phyloP scores from a whole-genome alignment of 352 stramenopile genomes.

The Phytophthora fragariae region DNA sequence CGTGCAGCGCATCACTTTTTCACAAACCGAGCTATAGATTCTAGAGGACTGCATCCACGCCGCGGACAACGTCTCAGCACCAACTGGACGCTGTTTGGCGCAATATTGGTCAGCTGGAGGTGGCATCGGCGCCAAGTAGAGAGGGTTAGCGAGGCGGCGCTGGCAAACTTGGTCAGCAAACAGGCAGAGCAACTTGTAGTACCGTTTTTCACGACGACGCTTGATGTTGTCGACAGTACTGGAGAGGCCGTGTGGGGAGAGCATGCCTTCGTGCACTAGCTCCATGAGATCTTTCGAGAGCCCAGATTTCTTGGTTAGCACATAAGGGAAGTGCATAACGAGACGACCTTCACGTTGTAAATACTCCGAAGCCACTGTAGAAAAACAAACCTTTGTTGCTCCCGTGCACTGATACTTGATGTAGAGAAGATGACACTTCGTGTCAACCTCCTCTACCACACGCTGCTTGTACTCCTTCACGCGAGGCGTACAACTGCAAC shows the following conservation, averaged over 20 bases:
- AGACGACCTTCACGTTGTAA: neutral
- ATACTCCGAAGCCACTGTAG: neutral
- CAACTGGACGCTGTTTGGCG: too few relatives aligned
- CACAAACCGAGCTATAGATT: neutral
- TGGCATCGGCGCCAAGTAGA: too few relatives aligned
- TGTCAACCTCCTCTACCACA: slow-evolving; percentile 5
- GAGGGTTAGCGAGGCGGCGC: too few relatives aligned
- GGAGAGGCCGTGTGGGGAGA: slow-evolving; percentile 8
- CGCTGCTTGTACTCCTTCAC: slow-evolving; percentile 11
- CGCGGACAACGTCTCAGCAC: neutral
- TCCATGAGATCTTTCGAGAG: neutral
- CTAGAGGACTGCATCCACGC: neutral
- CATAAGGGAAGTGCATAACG: neutral
- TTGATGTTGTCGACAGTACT: too few relatives aligned
- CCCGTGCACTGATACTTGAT: slow-evolving; percentile 7
- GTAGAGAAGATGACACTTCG: slow-evolving; percentile 16
- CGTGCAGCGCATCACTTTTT: slow-evolving; percentile 3
- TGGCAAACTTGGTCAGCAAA: neutral
- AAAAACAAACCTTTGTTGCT: neutral
- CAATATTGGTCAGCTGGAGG: too few relatives aligned
- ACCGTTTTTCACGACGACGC: too few relatives aligned
- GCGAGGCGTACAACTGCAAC: neutral
- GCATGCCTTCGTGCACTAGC: neutral
- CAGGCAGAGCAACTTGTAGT: neutral
- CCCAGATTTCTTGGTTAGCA: neutral